Evolutionary conservation across 2,329 filamentous ascomycete species (phyloP), one percentile per base, ranked within the genome.

Genomic region (Geosmithia putterillii): DNA sequence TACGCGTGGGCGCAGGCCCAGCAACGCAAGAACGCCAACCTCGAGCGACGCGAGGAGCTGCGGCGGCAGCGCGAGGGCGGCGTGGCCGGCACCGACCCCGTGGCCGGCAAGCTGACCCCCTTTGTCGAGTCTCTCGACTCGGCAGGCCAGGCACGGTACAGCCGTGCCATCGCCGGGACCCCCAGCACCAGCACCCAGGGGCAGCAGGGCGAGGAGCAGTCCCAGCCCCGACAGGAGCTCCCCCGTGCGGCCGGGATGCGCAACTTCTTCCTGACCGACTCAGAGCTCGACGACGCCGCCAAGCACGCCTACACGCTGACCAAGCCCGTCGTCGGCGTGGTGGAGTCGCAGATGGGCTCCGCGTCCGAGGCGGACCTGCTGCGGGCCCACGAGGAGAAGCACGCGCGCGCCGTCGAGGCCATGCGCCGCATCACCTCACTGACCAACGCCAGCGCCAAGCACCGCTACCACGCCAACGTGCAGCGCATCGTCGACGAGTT

Each of bases 401-500:
- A 90, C 54, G 60, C 65, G 18, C 84, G 76, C 54, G 88, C 88
- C 2, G 65, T 79, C 21, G 78, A 83, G 51, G 92, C 88, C 9
- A 70, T 98, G 49, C 67, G 72, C 50, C 81, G 89, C 44, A 95
- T 98, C 59, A 76, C 86, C 1, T 74, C 77, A 38, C 67, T 98
- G 44, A 73, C 74, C 36, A 88, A 94, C 55, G 82, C 79, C 53
- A 90, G 77, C 60, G 80, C 76, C 51, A 83, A 83, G 61, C 86
- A 95, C 55, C 76, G 79, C 42, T 79, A 81, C 52, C 81, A 88
- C 52, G 79, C 85, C 57, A 95, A 95, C 58, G 82, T 90, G 52
- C 74, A 81, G 52, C 81, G 87, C 48, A 94, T 89, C 61, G 75
- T 98, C 51, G 76, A 89, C 47, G 81, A 79, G 3, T 95, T 98